Evolutionary conservation across 495 filamentous ascomycete species (phyloP).

Genomic region (Cercophora newfieldiana): DNA sequence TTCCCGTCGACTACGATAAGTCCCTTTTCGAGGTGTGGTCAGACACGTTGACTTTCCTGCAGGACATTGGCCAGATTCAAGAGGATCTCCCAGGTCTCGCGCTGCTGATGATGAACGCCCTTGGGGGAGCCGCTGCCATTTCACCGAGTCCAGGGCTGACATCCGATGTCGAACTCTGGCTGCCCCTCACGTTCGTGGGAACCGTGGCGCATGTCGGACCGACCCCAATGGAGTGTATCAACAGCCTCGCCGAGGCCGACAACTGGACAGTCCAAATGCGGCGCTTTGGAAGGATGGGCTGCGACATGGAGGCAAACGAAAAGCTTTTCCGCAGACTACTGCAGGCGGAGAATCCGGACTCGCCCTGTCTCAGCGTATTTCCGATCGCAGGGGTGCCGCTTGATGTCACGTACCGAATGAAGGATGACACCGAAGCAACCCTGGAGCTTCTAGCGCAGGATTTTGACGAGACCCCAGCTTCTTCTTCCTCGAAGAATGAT

Average conservation of each 20-base stretch:
- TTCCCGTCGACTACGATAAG: slow-evolving; percentile 20
- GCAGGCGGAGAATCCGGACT: background rate
- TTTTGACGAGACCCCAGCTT: too few species aligned
- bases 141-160: background rate
- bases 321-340: background rate
- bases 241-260: background rate
- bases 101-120: background rate
- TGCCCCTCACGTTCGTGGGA: background rate
- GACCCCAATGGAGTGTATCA: background rate
- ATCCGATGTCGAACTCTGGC: background rate
- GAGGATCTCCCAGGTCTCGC: background rate
- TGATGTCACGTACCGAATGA: background rate
- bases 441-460: background rate
- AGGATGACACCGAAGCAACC: background rate
- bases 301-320: background rate
- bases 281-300: background rate
- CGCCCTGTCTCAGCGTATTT: background rate
- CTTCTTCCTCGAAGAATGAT: background rate
- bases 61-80: background rate
- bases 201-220: background rate
- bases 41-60: slow-evolving; percentile 7
- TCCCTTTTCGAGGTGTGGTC: slow-evolving; percentile 18
- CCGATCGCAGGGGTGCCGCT: background rate
- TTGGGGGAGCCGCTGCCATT: background rate
- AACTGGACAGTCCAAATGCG: background rate